phyloP scores from a whole-genome alignment of 169 alveolate species.

The Sarcocystis neurona region DNA sequence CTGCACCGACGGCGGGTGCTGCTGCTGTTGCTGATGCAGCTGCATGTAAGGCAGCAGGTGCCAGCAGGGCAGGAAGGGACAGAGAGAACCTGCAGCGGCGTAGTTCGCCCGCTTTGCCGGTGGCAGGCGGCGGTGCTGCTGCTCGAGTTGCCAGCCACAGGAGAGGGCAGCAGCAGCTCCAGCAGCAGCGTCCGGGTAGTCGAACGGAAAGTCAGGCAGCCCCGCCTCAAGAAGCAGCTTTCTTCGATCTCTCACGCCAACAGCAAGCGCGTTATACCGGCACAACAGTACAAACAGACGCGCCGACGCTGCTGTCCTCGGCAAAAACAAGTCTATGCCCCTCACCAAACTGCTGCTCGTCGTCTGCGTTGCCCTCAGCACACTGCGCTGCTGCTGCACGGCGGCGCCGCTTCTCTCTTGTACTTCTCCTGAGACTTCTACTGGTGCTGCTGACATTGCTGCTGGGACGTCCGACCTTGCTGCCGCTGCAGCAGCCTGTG shows the following conservation, averaged over 20 bases:
- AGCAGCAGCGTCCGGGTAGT: slow-evolving; percentile 44
- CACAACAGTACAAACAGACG: slow-evolving; percentile 51
- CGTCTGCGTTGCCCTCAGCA: too few relatives aligned
- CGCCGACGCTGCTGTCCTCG: slow-evolving; percentile 18
- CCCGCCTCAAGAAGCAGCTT: slow-evolving; percentile 45
- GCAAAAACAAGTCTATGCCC: slow-evolving; percentile 29
- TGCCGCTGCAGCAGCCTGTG: too few relatives aligned
- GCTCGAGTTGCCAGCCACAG: slow-evolving; percentile 47
- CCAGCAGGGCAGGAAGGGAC: slow-evolving; percentile 52
- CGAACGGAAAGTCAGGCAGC: slow-evolving; percentile 25
- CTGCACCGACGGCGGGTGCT: not conserved
- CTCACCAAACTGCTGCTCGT: too few relatives aligned
- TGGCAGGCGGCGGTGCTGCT: slow-evolving; percentile 40
- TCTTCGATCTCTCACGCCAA: slow-evolving; percentile 32
- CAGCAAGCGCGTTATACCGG: slow-evolving; percentile 26
- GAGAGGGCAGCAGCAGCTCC: slow-evolving; percentile 37
- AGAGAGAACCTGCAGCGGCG: slow-evolving; percentile 7
- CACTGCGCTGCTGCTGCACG: too few relatives aligned
- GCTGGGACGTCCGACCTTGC: too few relatives aligned
- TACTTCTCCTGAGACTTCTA: too few relatives aligned
- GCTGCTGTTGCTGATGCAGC: slow-evolving; percentile 33
- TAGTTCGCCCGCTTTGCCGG: slow-evolving; percentile 36
- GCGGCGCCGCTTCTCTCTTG: too few relatives aligned
- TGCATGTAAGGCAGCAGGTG: not conserved
- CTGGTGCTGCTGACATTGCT: too few relatives aligned